phyloP scores from a whole-genome alignment of 163 green algal genomes.

The Scenedesmus sp. region DNA sequence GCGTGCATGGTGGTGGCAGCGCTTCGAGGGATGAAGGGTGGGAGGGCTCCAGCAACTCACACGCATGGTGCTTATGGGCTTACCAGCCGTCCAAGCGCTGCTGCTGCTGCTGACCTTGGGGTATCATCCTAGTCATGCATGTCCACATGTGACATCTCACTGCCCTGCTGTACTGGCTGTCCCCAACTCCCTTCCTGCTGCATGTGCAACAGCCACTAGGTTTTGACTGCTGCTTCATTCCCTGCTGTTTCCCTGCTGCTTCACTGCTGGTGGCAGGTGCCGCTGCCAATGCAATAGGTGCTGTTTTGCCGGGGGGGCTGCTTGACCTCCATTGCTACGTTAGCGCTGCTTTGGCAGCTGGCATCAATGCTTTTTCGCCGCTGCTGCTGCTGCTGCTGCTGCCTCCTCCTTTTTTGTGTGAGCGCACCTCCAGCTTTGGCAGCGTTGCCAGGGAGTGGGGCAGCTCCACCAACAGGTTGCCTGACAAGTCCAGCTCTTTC shows the following conservation, averaged over 20 bases:
- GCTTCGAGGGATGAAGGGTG: background rate
- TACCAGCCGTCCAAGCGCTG: background rate
- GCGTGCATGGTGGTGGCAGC: background rate
- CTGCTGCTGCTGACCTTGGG: background rate
- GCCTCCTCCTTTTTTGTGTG: background rate
- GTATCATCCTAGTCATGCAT: background rate
- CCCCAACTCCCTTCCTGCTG: background rate
- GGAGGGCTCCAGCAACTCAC: background rate
- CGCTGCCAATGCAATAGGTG: background rate
- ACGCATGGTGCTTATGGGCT: background rate
- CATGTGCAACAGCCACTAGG: background rate
- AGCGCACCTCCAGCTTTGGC: conserved; percentile 72
- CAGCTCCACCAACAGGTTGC: conserved; percentile 77
- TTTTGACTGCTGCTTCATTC: background rate
- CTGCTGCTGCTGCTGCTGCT: background rate
- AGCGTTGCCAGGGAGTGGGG: conserved; percentile 68
- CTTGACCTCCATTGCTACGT: background rate
- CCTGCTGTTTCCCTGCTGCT: background rate
- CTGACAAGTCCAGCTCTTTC: conserved; percentile 80
- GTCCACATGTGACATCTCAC: no score
- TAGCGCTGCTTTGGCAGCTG: background rate
- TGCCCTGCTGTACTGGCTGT: background rate
- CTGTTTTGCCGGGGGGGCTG: background rate
- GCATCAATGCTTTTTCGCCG: background rate
- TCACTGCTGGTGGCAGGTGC: background rate